Percentiles rank a stretch among this genome's conserved stretches.
Evolutionary conservation across 1,284 basidiomycete species (phyloP).

Genomic region (Pisolithus thermaeus): DNA sequence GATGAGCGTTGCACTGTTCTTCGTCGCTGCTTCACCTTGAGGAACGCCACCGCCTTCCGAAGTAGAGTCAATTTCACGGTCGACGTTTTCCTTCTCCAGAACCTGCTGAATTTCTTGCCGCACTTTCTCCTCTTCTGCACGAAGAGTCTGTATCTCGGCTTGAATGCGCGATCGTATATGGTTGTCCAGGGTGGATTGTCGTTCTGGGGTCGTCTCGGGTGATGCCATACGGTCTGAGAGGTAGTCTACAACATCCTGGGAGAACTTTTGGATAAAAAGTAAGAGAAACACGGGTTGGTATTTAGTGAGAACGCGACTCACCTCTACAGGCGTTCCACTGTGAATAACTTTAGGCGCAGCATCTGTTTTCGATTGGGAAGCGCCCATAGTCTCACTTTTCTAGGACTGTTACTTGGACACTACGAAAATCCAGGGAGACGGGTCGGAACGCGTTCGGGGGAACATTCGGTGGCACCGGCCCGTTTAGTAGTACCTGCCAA

Average conservation of each 20-base stretch:
- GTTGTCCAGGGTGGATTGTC: slow-evolving; percentile 65
- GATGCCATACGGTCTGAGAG: slow-evolving; percentile 59
- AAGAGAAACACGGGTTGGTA: neutral
- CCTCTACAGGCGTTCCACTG: slow-evolving; percentile 60
- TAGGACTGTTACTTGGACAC: too few species aligned
- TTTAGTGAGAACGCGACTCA: slow-evolving; percentile 25
- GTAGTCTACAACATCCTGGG: slow-evolving; percentile 67
- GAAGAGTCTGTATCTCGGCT: slow-evolving; percentile 55
- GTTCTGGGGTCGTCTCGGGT: slow-evolving; percentile 52
- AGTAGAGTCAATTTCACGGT: slow-evolving; percentile 48
- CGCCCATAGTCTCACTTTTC: slow-evolving; percentile 39
- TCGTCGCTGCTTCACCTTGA: slow-evolving; percentile 37
- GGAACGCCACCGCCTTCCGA: slow-evolving; percentile 17
- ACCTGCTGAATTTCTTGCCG: slow-evolving; percentile 62
- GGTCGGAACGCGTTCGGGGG: too few species aligned
- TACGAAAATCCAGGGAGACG: too few species aligned
- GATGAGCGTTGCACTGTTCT: slow-evolving; percentile 54
- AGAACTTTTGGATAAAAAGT: slow-evolving; percentile 47
- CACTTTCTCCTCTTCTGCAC: slow-evolving; percentile 60
- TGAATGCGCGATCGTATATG: slow-evolving; percentile 64
- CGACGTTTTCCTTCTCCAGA: slow-evolving; percentile 75
- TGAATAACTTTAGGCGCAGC: slow-evolving; percentile 54
- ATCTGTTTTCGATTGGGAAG: slow-evolving; percentile 55
- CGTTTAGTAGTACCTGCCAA: too few species aligned
- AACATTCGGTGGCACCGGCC: too few species aligned